Evolutionary conservation across 169 alveolate species (phyloP).

Genomic region (Eimeria tenella): DNA sequence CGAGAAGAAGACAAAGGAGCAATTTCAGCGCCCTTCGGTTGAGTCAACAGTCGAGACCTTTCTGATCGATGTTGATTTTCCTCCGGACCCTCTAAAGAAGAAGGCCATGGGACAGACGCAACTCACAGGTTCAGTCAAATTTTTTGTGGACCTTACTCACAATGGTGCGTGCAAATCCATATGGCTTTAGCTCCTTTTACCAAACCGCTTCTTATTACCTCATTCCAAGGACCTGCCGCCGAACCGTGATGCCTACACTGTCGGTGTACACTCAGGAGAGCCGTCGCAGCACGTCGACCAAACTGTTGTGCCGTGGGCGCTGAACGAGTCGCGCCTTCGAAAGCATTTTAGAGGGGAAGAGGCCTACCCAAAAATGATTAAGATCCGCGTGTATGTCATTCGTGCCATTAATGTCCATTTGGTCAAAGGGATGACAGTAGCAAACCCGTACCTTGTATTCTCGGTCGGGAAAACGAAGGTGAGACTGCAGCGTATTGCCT

Average conservation of each 20-base stretch:
- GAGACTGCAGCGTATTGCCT: background rate
- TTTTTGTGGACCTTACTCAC: conserved; percentile 71
- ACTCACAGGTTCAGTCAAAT: conserved; percentile 62
- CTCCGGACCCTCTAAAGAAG: conserved; percentile 70
- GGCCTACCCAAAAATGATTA: conserved; percentile 86
- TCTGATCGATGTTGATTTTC: conserved; percentile 63
- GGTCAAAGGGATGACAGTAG: conserved; percentile 72
- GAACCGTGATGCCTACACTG: background rate
- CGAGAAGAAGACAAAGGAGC: conserved; percentile 79
- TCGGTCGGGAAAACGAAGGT: conserved; percentile 86
- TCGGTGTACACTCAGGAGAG: conserved; percentile 28
- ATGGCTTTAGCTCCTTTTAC: background rate
- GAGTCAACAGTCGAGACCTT: conserved; percentile 62
- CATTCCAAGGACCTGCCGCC: too few relatives aligned
- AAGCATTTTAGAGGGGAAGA: conserved; percentile 83
- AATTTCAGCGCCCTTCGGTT: conserved; percentile 71
- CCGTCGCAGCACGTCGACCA: conserved; percentile 69
- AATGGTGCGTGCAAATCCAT: conserved; percentile 31
- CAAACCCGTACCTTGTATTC: conserved; percentile 86
- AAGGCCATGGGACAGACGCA: conserved; percentile 59
- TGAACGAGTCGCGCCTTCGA: conserved; percentile 70
- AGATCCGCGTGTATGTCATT: conserved; percentile 88
- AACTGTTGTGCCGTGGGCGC: conserved; percentile 61
- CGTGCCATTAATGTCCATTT: conserved; percentile 84
- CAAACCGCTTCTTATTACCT: too few relatives aligned